Evolutionary conservation across 148 eudicot species (phyloP), one percentile per base, ranked within the genome.

Genomic region (Polygonum maritimum): DNA sequence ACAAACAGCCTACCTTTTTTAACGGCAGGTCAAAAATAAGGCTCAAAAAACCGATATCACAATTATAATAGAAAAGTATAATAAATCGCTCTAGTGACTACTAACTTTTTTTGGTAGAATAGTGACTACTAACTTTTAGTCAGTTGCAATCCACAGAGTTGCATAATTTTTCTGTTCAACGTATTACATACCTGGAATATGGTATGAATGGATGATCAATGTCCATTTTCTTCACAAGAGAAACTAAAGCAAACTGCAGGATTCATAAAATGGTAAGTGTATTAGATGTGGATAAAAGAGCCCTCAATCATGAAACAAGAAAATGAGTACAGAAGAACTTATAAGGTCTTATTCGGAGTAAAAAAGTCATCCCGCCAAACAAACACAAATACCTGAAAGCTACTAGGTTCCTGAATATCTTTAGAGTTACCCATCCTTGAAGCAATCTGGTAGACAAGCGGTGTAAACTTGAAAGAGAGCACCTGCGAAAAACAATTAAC

Each of bases 361-460:
- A 54, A 26, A 54, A 54, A 12, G 60, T 54, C 60, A 54, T 54
- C 21, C 8, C 9, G 60, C 26, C 26, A 54, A 54, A 49, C 36
- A 75, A 1, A 62, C 21, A 40, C 65, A 74, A 35, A 57, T 54
- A 92, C 98, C 97, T 94, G 98, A 80, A 94, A 94, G 82, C 88
- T 92, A 41, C 84, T 81, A 78, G 90, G 88, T 57, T 90, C 96
- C 79, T 86, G 88, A 78, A 78, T 77, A 51, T 92, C 97, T 85
- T 86, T 92, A 40, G 90, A 80, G 85, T 85, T 79, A 77, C 97
- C 96, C 92, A 95, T 78, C 76, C 98, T 84, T 69, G 98, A 95
- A 82, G 98, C 98, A 85, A 95, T 95, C 85, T 95, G 98, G 85
- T 95, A 95, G 48, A 95, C 96, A 71, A 95, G 88, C 15, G 92